Evolutionary conservation across 2,329 filamentous ascomycete genomes (phyloP), one percentile per base, ranked within the genome.

Genomic region (Ophiostoma pallidulum): DNA sequence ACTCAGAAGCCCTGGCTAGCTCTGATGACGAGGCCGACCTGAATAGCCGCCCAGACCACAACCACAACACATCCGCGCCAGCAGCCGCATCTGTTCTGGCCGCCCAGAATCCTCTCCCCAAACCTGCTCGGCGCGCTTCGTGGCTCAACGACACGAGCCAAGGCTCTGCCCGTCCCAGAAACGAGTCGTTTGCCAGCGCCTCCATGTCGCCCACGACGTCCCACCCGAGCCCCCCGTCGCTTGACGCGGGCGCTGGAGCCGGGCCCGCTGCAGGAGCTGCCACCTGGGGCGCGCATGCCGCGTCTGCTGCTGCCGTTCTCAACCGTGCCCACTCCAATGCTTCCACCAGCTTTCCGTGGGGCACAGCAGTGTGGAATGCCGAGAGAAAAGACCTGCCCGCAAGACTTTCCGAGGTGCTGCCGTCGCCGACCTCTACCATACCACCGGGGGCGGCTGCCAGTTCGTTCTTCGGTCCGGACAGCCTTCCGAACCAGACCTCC

Each of bases 1-100:
- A 97, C 62, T 96, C 90, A 4, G 91, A 97, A 62, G 91, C 87
- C 44, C 71, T 97, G 51, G 89, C 85, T 45, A 97, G 91, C 56
- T 96, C 90, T 12, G 92, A 97, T 64, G 92, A 97, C 63, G 92
- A 98, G 64, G 75, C 72, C 49, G 85, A 95, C 51, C 74, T 80
- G 60, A 73, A 77, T 28, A 43, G 24, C 55, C 72, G 72, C 38
- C 70, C 77, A 56, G 77, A 75, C 20, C 29, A 33, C 39, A 19
- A 26, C 36, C 13, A 22, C 22, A 10, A 28, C 19, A 14, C 41
- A 19, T 26, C 41, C 4, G 24, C 35, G 14, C 5, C 35, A 10
- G 3, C 36, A 18, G 22, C 32, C 14, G 38, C 38, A 20, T n/a
- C 45, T 32, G 43, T 40, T 22, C 33, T 49, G 64, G 61, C 58